These are phyloP conservation scores for Trichopus zeylanicus DNA, from an alignment of 116 monocot genomes.

Conservation along the genomic window DNA sequence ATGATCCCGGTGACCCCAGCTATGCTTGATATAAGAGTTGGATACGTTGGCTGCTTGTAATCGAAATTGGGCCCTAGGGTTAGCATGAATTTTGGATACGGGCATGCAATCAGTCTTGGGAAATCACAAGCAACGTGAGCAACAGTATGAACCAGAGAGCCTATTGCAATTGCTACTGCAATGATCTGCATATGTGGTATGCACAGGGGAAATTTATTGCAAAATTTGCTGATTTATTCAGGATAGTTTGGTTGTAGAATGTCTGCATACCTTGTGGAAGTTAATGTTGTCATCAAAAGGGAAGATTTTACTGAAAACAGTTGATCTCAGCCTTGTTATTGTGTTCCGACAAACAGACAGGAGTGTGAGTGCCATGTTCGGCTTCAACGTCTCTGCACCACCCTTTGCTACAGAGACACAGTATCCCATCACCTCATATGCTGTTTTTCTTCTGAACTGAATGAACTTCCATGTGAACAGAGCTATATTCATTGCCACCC, in stretches of 20 bases:
- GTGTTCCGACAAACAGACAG: constrained; percentile 82
- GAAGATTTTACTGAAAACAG: constrained; percentile 45
- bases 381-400: constrained; percentile 80
- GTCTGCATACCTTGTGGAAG: constrained; percentile 62
- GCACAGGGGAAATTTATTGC: not conserved
- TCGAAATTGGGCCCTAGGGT: constrained; percentile 50
- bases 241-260: not conserved
- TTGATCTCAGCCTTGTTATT: constrained; percentile 73
- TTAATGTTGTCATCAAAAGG: constrained; percentile 98
- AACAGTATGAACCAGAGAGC: constrained; percentile 41
- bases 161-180: constrained; percentile 50
- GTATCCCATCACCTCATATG: constrained; percentile 85
- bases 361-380: constrained; percentile 93
- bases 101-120: constrained; percentile 55
- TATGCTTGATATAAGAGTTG: constrained; percentile 31
- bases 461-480: constrained; percentile 79
- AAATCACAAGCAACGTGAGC: constrained; percentile 68
- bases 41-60: constrained; percentile 72
- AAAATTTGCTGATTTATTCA: not conserved
- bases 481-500: constrained; percentile 43
- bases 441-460: constrained; percentile 52
- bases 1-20: constrained; percentile 71
- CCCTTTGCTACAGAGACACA: constrained; percentile 91
- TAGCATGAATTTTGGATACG: constrained; percentile 43
- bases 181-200: constrained; percentile 37